Percentiles rank a stretch among this genome's conserved stretches.
Conservation (phyloP, 2,329 filamentous ascomycete species). For the Epichloe hybrida region DNA sequence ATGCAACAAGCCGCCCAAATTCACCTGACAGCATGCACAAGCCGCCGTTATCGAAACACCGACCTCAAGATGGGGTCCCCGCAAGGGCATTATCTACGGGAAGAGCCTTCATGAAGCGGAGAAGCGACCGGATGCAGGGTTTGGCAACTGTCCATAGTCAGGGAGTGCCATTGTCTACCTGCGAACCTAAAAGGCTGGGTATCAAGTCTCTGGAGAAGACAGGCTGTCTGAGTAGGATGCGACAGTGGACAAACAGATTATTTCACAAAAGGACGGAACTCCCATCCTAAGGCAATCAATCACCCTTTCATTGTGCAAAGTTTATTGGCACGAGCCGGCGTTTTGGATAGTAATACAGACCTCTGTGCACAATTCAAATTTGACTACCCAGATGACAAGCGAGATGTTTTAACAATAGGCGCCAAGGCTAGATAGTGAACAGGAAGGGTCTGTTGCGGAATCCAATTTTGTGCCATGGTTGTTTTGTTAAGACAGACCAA, state of each 20-base stretch:
- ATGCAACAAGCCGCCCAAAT: constrained; percentile 1
- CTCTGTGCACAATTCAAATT: not conserved
- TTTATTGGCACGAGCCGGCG: not conserved
- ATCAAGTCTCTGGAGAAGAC: not conserved
- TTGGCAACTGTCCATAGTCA: constrained; percentile 1
- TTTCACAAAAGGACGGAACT: constrained; percentile 3
- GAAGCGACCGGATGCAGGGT: constrained; percentile 6
- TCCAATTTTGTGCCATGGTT: no score
- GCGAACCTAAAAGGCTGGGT: not conserved
- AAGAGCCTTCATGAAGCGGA: constrained; percentile 14
- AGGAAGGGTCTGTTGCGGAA: not conserved
- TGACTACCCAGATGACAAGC: not conserved
- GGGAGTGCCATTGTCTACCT: not conserved
- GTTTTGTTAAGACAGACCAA: no score
- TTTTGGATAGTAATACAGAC: not conserved
- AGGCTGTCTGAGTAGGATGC: constrained; percentile 2
- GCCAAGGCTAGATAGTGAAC: not conserved
- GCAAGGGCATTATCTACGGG: constrained; percentile 13
- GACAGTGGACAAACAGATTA: constrained; percentile 9
- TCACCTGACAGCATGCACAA: not conserved
- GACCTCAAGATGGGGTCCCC: constrained; percentile 3
- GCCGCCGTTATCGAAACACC: not conserved
- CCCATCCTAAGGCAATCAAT: not conserved
- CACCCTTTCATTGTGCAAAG: not conserved
- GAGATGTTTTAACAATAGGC: not conserved